A percentile compares a stretch with the other conserved stretches of the same genome.
phyloP scores from a whole-genome alignment of 257 asterid genomes.

The Euphrasia confusa region DNA sequence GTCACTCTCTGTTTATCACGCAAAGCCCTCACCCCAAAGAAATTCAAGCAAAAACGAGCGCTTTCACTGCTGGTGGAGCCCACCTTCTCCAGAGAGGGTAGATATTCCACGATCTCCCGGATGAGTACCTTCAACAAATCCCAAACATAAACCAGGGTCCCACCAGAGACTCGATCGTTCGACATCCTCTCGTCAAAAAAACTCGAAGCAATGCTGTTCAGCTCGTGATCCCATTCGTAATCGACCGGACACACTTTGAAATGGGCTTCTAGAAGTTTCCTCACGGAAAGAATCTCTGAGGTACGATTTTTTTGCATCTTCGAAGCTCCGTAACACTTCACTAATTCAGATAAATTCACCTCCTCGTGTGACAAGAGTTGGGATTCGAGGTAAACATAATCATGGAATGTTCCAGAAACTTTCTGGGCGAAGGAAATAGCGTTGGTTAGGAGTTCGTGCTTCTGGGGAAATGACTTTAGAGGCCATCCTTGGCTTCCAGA shows the following conservation, averaged over 20 bases:
- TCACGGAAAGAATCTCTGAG: constrained; percentile 32
- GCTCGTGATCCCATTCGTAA: constrained; percentile 33
- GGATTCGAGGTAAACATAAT: constrained; percentile 29
- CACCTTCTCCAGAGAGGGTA: constrained; percentile 17
- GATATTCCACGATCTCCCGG: constrained; percentile 30
- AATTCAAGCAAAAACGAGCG: constrained; percentile 32
- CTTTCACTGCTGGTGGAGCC: not conserved
- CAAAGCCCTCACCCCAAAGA: constrained; percentile 47
- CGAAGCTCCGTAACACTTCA: constrained; percentile 21
- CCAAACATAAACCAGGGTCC: constrained; percentile 45
- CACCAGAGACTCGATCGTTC: constrained; percentile 29
- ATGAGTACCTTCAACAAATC: constrained; percentile 28
- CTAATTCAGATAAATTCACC: constrained; percentile 28
- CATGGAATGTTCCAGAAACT: constrained; percentile 30
- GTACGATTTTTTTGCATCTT: not conserved
- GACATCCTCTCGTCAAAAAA: constrained; percentile 21
- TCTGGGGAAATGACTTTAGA: constrained; percentile 33
- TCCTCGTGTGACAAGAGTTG: constrained; percentile 32
- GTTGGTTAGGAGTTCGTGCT: constrained; percentile 33
- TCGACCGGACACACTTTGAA: constrained; percentile 18
- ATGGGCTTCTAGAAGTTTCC: constrained; percentile 46
- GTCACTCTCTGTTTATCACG: not conserved
- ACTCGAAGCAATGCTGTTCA: constrained; percentile 13
- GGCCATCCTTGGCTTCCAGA: constrained; percentile 50
- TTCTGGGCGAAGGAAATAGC: constrained; percentile 30